These are phyloP conservation scores for Cercospora zeae-maydis DNA, from an alignment of 2,329 filamentous ascomycete genomes.

Conservation along the genomic window DNA sequence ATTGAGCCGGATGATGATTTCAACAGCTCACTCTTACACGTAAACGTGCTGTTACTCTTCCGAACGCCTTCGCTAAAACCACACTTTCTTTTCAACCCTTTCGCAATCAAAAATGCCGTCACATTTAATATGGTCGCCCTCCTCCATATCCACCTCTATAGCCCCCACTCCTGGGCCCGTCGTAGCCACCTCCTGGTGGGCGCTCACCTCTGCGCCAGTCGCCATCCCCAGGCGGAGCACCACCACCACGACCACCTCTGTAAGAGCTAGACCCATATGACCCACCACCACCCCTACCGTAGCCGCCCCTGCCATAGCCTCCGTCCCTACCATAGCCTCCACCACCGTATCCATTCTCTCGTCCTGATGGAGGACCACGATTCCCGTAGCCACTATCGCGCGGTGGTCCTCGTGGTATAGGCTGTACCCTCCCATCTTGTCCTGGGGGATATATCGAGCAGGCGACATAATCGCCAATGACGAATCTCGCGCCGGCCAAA, in stretches of 20 bases:
- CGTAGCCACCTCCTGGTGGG: constrained; percentile 31
- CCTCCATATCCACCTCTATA: constrained; percentile 30
- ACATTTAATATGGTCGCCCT: constrained; percentile 28
- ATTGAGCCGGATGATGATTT: background rate
- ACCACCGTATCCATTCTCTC: constrained; percentile 32
- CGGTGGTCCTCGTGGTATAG: constrained; percentile 46
- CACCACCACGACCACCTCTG: constrained; percentile 29
- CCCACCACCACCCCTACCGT: constrained; percentile 25
- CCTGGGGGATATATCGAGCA: constrained; percentile 76
- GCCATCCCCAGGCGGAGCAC: constrained; percentile 32
- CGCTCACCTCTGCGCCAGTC: constrained; percentile 42
- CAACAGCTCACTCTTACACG: background rate
- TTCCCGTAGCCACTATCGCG: constrained; percentile 36
- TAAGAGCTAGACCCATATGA: background rate
- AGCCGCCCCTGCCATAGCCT: constrained; percentile 25
- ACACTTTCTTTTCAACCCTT: background rate
- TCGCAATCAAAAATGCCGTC: background rate
- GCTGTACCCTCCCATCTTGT: constrained; percentile 68
- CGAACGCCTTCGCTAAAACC: constrained; percentile 12
- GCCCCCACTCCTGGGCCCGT: constrained; percentile 23
- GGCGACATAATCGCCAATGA: constrained; percentile 83
- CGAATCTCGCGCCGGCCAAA: constrained; percentile 71
- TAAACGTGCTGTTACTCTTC: background rate
- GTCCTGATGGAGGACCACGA: constrained; percentile 34
- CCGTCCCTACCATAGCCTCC: constrained; percentile 24